phyloP scores from a whole-genome alignment of 2,329 filamentous ascomycete genomes.

The Aspergillus sp. region DNA sequence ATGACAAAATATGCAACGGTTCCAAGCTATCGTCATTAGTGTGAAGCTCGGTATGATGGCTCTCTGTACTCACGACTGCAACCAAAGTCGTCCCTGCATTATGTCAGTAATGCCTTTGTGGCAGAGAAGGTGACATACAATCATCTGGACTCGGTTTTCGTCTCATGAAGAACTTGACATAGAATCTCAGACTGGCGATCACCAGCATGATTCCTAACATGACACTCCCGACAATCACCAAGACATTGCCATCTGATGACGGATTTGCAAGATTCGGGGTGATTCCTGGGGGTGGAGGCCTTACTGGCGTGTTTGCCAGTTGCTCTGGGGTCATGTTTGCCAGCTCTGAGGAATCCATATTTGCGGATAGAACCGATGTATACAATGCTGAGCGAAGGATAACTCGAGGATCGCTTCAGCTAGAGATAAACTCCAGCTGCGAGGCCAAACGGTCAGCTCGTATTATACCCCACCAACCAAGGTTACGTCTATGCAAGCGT shows the following conservation, averaged over 20 bases:
- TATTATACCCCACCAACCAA: too few relatives aligned
- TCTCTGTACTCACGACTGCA: not conserved
- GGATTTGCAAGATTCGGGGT: conserved; percentile 7
- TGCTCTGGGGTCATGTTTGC: too few relatives aligned
- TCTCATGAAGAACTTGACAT: not conserved
- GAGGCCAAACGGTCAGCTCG: too few relatives aligned
- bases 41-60: not conserved
- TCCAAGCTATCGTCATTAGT: not conserved
- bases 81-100: not conserved
- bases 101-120: not conserved
- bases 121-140: not conserved
- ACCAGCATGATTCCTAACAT: not conserved
- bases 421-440: too few relatives aligned
- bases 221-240: not conserved
- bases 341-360: too few relatives aligned
- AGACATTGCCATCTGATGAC: not conserved
- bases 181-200: not conserved
- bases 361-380: too few relatives aligned
- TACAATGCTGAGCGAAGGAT: too few relatives aligned
- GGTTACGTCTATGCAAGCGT: too few relatives aligned
- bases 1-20: not conserved
- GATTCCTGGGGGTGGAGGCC: conserved; percentile 44
- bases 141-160: not conserved
- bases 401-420: too few relatives aligned
- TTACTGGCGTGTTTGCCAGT: conserved; percentile 16